Base-by-base conservation (phyloP, 2,329 filamentous ascomycete species). In the Bisporella sp. region DNA sequence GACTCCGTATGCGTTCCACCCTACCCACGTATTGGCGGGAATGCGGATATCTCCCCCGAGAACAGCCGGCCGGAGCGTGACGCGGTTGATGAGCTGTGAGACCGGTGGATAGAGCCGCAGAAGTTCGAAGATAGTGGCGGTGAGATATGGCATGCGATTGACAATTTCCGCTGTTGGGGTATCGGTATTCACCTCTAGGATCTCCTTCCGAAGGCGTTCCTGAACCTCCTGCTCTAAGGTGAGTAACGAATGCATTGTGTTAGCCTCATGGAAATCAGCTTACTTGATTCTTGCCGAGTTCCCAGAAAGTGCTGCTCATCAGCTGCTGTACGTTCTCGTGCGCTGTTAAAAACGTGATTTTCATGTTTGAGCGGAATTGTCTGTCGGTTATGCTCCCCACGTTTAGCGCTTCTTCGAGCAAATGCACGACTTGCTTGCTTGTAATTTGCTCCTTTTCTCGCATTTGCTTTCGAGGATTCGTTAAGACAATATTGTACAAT, bases 1-100 rank as follows among this genome's bases (percentile, higher is more conserved):
- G 8, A 39, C 31, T 5, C 31, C 48, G 9, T 46, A 51, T 11
- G 48, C 48, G 31, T 46, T 46, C 31, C 39, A 53, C n/a, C 50
- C 48, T 5, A 53, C 50, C 9, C 35, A 53, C n/a, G 49, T 52
- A 11, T 37, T 8, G 13, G 21, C 28, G 28, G 51, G 51, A 31
- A 54, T 54, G 8, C 4, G 8, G 29, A 51, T 51, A 5, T 45
- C 29, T 11, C 39, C 42, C 5, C 31, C 50, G n/a, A 53, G 46
- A 4, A 40, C 13, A 4, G 13, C 32, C 5, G 7, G 35, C 8
- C 8, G 8, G n/a, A 39, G 8, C 8, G 35, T 39, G 8, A 39
- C 35, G 8, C 35, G 35, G 35, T 39, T 39, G 35, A 39, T 39
- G 8, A 39, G 35, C n/a, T 39, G 35, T n/a, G 35, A n/a, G 8